Evolutionary conservation across 495 filamentous ascomycete species (phyloP), one percentile per base, ranked within the genome.

Genomic region (Neurospora tetrasperma): DNA sequence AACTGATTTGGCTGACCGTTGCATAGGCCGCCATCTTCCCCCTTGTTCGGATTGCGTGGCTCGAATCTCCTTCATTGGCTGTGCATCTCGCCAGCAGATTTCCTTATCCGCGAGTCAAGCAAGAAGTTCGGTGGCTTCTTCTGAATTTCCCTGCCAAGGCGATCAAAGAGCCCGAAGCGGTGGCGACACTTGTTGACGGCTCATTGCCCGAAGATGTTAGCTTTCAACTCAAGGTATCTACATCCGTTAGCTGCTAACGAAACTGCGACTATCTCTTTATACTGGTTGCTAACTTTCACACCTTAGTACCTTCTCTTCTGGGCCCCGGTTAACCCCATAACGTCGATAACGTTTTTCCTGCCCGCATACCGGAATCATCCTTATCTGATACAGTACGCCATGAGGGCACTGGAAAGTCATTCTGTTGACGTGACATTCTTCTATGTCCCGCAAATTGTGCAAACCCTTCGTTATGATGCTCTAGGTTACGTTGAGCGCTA

Each of bases 401-500:
- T 99, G 93, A 88, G 94, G 72, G 93, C 96, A 5, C 80, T 99
- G 73, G 95, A 98, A 78, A 92, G 89, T 76, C 95, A 99, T 80
- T 91, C 94, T 1, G 90, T 98, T 20, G 96, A 98, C 80, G 91
- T 98, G 38, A 97, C 95, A 0, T 98, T 99, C 85, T 99, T 98
- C 80, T 97, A 98, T 79, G 96, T 99, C 10, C 94, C 96, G 1
- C 96, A 99, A 76, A 93, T 99, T 72, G 95, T 98, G 16, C 96
- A 99, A 79, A 92, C 94, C 40, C 86, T 99, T n/a, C 91, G 96
- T 46, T 97, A 97, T 76, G 96, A 99, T 84, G 89, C 88, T 35
- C 83, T 99, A 66, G 96, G 96, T 48, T 98, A 98, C 79, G 94
- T 97, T 1, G 94, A 98, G 79, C 88, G 96, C 73, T 98, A 98